Evolutionary conservation across 169 alveolate genomes (phyloP).

Genomic region (Plasmodium relictum): DNA sequence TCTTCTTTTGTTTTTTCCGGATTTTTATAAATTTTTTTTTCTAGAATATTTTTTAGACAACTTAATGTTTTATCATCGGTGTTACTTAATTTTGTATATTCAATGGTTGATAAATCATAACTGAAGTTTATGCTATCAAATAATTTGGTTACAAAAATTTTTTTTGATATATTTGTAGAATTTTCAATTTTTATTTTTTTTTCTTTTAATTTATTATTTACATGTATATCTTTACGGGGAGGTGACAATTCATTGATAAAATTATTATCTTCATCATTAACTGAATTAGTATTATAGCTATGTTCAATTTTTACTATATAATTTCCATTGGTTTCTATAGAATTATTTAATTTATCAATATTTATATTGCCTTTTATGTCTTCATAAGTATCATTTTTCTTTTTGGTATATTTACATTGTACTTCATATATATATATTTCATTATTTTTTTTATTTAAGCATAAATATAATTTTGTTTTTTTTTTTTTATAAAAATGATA

Average conservation of each 20-base stretch:
- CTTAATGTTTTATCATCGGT: slow-evolving; percentile 40
- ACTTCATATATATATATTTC: slow-evolving; percentile 67
- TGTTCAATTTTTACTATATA: neutral
- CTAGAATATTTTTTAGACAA: slow-evolving; percentile 29
- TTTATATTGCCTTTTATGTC: neutral
- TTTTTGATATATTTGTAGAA: neutral
- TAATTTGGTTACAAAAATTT: slow-evolving; percentile 50
- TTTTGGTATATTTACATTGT: slow-evolving; percentile 25
- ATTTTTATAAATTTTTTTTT: slow-evolving; percentile 42
- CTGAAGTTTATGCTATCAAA: slow-evolving; percentile 60
- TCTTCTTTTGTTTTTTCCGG: neutral
- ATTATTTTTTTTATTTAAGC: slow-evolving; percentile 47
- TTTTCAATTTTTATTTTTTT: neutral
- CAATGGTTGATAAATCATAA: slow-evolving; percentile 43
- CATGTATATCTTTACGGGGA: neutral
- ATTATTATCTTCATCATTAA: neutral
- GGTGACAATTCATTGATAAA: neutral
- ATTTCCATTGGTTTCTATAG: neutral
- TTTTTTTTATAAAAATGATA: slow-evolving; percentile 70
- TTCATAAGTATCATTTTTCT: neutral
- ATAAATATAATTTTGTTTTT: slow-evolving; percentile 46
- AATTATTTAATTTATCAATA: neutral
- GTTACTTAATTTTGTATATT: slow-evolving; percentile 28
- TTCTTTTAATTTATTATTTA: neutral
- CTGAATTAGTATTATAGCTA: neutral